Base-by-base conservation (phyloP, 441 rosid genomes). In the Aquilaria agallochum region DNA sequence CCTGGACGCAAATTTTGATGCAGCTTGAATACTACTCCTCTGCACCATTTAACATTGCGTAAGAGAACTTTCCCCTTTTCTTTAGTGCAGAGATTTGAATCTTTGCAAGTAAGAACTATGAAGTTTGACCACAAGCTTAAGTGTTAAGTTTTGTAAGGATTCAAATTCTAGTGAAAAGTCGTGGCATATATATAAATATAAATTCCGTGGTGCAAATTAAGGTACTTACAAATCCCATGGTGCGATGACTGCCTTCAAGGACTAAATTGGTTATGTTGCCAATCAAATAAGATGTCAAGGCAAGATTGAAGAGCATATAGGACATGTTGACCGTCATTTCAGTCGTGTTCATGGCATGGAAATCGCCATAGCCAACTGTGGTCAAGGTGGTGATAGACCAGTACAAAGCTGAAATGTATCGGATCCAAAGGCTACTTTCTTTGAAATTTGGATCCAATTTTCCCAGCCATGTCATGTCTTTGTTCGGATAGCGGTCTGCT, bases 331-430 rank as follows among this genome's bases (percentile, higher is more conserved):
- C 81, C 27, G 69, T 57, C 89, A 81, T 84, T 62, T 84, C 90
- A 42, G 69, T 46, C 30, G 80, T 72, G 74, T 84, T 84, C 63
- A 76, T 81, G 31, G 90, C 90, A 32, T 84, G 90, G 6, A 84
- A 79, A 69, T 84, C 90, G 2, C 90, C 90, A 48, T 84, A 84
- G 44, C 90, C 90, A 4, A 84, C 87, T 9, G 90, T 84, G 50
- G 83, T 80, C 90, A 84, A 81, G 75, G 90, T 84, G 59, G 90
- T 84, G 63, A 78, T 66, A 50, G 90, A 84, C 90, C 87, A 84
- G 59, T 84, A 84, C 42, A 84, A 56, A 9, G 90, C 76, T 11
- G 85, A 76, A 53, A 82, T 78, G 64, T 84, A 84, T 30, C 79
- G 62, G 48, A 80, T 76, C 71, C 80, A 73, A 12, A 84, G 80